Conservation (phyloP, 495 filamentous ascomycete species). For the Astrothelium macrocarpum region DNA sequence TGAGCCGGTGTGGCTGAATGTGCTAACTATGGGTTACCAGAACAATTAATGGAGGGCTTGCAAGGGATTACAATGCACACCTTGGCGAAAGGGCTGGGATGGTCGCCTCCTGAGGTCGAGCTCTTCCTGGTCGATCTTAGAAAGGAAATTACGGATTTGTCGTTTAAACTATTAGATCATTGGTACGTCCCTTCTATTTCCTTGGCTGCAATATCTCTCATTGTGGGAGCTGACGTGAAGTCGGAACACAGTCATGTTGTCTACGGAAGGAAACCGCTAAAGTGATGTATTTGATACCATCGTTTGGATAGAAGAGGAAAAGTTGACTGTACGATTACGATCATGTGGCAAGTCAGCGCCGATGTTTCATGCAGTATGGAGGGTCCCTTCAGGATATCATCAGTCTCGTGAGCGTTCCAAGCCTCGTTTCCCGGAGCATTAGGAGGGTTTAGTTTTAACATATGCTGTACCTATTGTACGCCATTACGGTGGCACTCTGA, state of each 20-base stretch:
- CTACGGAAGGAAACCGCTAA: not conserved
- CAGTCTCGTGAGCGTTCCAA: not conserved
- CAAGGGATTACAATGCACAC: slow-evolving; percentile 5
- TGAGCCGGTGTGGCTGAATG: not conserved
- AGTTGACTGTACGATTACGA: not conserved
- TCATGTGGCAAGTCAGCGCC: not conserved
- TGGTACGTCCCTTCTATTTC: not conserved
- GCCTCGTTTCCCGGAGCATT: not conserved
- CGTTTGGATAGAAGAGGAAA: not conserved
- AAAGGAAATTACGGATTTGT: not conserved
- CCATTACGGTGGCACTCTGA: not conserved
- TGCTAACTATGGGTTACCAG: not conserved
- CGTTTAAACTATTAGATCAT: slow-evolving; percentile 2
- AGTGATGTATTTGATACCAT: not conserved
- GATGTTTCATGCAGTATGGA: not conserved
- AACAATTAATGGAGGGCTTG: slow-evolving; percentile 2
- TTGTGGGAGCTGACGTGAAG: not conserved
- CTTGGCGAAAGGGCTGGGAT: not conserved
- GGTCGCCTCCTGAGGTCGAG: slow-evolving; percentile 2
- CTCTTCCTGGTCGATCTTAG: not conserved
- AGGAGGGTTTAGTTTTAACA: not conserved
- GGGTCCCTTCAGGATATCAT: not conserved
- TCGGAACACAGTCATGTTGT: not conserved
- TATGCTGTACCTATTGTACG: not conserved
- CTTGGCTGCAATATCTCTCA: not conserved